Evolutionary conservation across 2,329 filamentous ascomycete species (phyloP).

Genomic region (Sphaerulina vaccinii): DNA sequence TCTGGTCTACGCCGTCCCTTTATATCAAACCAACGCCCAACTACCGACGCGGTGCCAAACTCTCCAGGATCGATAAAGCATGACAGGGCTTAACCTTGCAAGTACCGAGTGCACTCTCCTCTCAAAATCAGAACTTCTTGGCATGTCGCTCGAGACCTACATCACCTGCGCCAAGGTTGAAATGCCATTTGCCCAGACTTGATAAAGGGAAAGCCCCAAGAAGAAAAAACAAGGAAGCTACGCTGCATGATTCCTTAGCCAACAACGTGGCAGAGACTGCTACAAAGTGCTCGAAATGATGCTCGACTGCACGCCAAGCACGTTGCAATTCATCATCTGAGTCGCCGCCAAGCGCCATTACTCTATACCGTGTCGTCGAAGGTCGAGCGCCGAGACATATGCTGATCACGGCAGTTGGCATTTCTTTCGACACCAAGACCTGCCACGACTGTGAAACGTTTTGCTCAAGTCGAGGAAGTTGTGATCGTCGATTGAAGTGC

Average conservation of each 20-base stretch:
- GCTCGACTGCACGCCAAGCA: no score
- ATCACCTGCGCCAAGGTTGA: no score
- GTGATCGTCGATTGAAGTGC: neutral
- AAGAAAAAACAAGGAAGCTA: no score
- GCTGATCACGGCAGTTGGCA: neutral
- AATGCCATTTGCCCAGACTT: no score
- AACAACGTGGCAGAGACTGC: no score
- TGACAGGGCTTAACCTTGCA: neutral
- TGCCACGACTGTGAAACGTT: neutral
- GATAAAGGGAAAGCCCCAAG: neutral
- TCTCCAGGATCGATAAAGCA: no score
- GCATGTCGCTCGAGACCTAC: neutral
- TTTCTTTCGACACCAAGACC: neutral
- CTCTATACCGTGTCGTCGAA: neutral
- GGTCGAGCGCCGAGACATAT: neutral
- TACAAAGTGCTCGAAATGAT: no score
- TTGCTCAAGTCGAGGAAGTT: neutral
- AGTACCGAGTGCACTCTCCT: neutral
- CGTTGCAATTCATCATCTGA: neutral
- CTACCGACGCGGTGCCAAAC: no score
- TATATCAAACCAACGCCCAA: no score
- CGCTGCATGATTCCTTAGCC: no score
- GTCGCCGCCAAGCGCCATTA: neutral
- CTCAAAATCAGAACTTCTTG: neutral
- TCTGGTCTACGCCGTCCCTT: no score